Evolutionary conservation across 352 stramenopile species (phyloP), one percentile per base, ranked within the genome.

Genomic region (Globisporangium cederbergense): DNA sequence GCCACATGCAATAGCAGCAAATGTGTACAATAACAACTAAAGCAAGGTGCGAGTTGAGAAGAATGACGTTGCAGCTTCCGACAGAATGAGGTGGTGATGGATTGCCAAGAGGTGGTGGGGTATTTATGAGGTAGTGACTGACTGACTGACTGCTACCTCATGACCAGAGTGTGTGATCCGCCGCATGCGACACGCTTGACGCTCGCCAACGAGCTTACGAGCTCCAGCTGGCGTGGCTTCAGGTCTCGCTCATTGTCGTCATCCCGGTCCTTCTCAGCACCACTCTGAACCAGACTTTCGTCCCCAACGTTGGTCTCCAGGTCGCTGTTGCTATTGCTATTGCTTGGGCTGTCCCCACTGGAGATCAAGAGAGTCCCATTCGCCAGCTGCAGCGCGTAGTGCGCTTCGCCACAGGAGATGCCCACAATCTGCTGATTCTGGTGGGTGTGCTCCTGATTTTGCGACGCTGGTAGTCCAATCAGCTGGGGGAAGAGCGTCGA

Each of bases 401-500:
- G 72, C n/a, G 67, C 61, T 73, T 84, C 76, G 9, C 76, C 76
- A 50, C 74, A 80, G 1, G 76, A 79, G n/a, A 84, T 66, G n/a
- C 64, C 51, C 0, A 38, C 18, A 20, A 80, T 64, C 47, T 75
- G 64, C 8, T 30, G n/a, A 4, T 76, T 67, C 28, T 74, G 59
- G 2, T 30, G 25, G 14, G 46, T 65, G 18, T 71, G 68, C 13
- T 62, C 66, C 8, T 73, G 52, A 1, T 13, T 56, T 2, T 46
- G 52, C 2, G 70, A 57, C n/a, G 71, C 63, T 36, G 65, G 61
- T 43, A 80, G 25, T 6, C 10, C 32, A 18, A 58, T 58, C 51
- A 81, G 36, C 10, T 53, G 58, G 14, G 75, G 75, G 16, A 72
- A 77, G 2, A 81, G 64, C 60, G 60, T 32, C 28, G 32, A 46